Percentiles rank a stretch among this genome's conserved stretches.
Evolutionary conservation across 2,329 filamentous ascomycete species (phyloP).

Genomic region (Aureobasidium lini): DNA sequence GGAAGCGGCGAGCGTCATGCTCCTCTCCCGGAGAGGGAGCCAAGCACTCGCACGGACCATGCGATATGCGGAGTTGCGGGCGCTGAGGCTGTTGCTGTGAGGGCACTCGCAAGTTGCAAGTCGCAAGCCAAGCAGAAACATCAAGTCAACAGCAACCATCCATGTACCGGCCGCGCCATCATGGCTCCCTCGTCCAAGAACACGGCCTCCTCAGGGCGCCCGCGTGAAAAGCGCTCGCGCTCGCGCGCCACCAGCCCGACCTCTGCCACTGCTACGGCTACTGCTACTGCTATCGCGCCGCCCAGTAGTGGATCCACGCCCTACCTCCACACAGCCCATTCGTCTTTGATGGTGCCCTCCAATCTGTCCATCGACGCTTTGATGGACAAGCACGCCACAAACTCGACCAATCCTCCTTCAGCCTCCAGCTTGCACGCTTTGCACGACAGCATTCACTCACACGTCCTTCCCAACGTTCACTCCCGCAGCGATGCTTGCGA

Average conservation of each 20-base stretch:
- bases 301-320: constrained; percentile 48
- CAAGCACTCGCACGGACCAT: neutral
- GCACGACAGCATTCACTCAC: constrained; percentile 57
- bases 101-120: neutral
- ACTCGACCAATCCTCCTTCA: constrained; percentile 46
- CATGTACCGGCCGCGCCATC: neutral
- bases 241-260: constrained; percentile 74
- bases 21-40: no score
- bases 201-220: constrained; percentile 19
- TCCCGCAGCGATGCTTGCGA: constrained; percentile 60
- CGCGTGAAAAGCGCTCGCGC: constrained; percentile 55
- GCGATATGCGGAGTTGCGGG: neutral
- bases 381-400: constrained; percentile 54
- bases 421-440: constrained; percentile 58
- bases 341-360: constrained; percentile 43
- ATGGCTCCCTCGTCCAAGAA: constrained; percentile 24
- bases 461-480: constrained; percentile 35
- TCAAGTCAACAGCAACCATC: neutral
- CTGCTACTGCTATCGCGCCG: constrained; percentile 42
- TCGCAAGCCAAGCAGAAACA: neutral
- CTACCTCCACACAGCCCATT: constrained; percentile 52
- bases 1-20: no score
- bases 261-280: constrained; percentile 35
- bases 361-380: constrained; percentile 62
- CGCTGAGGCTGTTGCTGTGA: no score